Conservation (phyloP, 495 filamentous ascomycete genomes). For the Trichoderma reesei region DNA sequence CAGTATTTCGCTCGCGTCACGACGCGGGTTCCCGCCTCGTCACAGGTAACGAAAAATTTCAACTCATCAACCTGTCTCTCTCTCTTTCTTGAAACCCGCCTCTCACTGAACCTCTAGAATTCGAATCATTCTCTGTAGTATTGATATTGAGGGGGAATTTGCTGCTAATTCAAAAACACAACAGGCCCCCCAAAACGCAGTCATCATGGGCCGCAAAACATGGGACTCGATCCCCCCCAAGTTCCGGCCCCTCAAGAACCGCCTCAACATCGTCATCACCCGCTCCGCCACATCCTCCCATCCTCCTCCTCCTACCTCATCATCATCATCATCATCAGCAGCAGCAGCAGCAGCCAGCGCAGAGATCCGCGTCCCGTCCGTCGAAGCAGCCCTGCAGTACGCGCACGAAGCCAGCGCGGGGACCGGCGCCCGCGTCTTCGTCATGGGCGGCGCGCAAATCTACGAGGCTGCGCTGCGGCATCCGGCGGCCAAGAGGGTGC, state of each 20-base stretch:
- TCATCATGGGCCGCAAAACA: constrained; percentile 96
- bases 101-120: too few species aligned
- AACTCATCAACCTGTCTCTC: background rate
- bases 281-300: constrained; percentile 24
- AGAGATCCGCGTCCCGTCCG: constrained; percentile 26
- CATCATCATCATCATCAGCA: too few species aligned
- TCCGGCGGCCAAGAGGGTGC: constrained; percentile 38
- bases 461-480: constrained; percentile 58
- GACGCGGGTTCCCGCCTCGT: constrained; percentile 42
- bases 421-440: constrained; percentile 50
- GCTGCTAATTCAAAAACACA: constrained; percentile 7
- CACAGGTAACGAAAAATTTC: constrained; percentile 10
- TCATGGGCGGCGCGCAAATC: constrained; percentile 85
- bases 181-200: constrained; percentile 48
- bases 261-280: constrained; percentile 71
- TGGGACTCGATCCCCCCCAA: constrained; percentile 74
- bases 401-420: constrained; percentile 22
- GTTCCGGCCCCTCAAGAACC: constrained; percentile 68
- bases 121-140: too few species aligned
- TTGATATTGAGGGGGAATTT: background rate
- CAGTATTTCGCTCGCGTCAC: constrained; percentile 88
- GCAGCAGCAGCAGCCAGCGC: constrained; percentile 1
- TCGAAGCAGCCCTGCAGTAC: constrained; percentile 49
- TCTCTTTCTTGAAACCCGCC: background rate
- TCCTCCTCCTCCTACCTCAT: background rate